phyloP scores from a whole-genome alignment of 495 filamentous ascomycete species.

The Aspergillus bertholletiae region DNA sequence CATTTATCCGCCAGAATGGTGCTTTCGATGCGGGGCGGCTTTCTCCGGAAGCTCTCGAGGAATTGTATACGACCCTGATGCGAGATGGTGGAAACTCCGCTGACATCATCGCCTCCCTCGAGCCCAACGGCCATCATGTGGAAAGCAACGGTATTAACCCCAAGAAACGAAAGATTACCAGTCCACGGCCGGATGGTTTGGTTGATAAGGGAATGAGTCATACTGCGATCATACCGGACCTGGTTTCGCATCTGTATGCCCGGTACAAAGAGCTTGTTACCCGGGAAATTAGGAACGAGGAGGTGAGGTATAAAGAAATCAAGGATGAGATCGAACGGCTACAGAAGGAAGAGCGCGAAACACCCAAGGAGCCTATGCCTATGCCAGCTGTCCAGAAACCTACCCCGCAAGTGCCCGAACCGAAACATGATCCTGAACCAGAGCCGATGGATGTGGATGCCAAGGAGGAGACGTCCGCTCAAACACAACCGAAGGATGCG shows the following conservation, averaged over 20 bases:
- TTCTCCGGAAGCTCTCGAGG: conserved; percentile 71
- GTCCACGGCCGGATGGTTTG: conserved; percentile 56
- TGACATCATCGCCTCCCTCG: conserved; percentile 5
- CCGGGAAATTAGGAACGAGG: conserved; percentile 68
- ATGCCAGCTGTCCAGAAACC: conserved; percentile 3
- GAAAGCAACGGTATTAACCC: conserved; percentile 42
- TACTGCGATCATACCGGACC: conserved; percentile 58
- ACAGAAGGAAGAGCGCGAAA: conserved; percentile 56
- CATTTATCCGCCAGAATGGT: conserved; percentile 60
- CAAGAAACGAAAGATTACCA: conserved; percentile 71
- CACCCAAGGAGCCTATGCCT: conserved; percentile 12
- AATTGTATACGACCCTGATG: conserved; percentile 71
- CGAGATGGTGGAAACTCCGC: conserved; percentile 61
- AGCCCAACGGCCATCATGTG: conserved; percentile 24
- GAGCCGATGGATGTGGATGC: conserved; percentile 39
- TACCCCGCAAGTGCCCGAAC: conserved; percentile 14
- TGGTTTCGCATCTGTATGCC: conserved; percentile 70
- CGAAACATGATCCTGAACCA: conserved; percentile 18
- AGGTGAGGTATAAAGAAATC: conserved; percentile 61
- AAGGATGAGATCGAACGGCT: conserved; percentile 66
- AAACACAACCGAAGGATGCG: neutral
- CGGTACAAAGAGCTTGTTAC: conserved; percentile 67
- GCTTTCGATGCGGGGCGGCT: conserved; percentile 70
- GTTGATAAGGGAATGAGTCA: conserved; percentile 62
- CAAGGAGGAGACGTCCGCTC: conserved; percentile 21